These are phyloP conservation scores for Mycena vitilis DNA, from an alignment of 768 basidiomycete species.

Conservation along the genomic window DNA sequence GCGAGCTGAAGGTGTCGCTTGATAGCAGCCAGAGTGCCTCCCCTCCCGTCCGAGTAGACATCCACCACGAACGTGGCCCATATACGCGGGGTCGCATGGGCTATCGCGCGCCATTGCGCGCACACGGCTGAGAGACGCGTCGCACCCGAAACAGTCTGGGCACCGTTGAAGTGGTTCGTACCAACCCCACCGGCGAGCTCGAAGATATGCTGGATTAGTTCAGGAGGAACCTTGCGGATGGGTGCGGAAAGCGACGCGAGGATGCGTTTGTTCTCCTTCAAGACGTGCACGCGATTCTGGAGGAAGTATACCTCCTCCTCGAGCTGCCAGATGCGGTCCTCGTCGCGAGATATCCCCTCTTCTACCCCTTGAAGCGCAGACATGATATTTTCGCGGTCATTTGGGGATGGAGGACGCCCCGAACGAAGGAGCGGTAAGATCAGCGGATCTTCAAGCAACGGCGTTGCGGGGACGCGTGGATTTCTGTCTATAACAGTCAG, in stretches of 20 bases:
- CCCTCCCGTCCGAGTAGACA: not conserved
- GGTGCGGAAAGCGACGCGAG: constrained; percentile 9
- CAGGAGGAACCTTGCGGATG: constrained; percentile 9
- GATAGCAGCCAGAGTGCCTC: too few relatives aligned
- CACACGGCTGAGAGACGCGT: constrained; percentile 1
- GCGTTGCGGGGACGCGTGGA: not conserved
- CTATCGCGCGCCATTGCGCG: constrained; percentile 13
- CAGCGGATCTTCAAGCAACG: not conserved
- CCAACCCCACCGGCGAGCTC: not conserved
- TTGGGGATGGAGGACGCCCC: constrained; percentile 6
- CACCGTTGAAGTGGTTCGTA: constrained; percentile 4
- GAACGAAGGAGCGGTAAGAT: constrained; percentile 11
- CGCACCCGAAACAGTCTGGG: constrained; percentile 1
- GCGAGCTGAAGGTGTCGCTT: constrained; percentile 5
- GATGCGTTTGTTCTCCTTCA: constrained; percentile 10
- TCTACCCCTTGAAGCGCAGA: not conserved
- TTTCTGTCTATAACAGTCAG: not conserved
- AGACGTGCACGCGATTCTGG: not conserved
- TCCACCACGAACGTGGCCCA: constrained; percentile 10
- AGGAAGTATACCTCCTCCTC: not conserved
- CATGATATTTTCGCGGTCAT: not conserved
- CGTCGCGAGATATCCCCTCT: not conserved
- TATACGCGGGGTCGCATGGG: constrained; percentile 9
- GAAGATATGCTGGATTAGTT: constrained; percentile 1
- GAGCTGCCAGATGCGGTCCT: not conserved